Base-by-base conservation (phyloP, 345 rosid genomes). In the Erysimum cheiranthoides region DNA sequence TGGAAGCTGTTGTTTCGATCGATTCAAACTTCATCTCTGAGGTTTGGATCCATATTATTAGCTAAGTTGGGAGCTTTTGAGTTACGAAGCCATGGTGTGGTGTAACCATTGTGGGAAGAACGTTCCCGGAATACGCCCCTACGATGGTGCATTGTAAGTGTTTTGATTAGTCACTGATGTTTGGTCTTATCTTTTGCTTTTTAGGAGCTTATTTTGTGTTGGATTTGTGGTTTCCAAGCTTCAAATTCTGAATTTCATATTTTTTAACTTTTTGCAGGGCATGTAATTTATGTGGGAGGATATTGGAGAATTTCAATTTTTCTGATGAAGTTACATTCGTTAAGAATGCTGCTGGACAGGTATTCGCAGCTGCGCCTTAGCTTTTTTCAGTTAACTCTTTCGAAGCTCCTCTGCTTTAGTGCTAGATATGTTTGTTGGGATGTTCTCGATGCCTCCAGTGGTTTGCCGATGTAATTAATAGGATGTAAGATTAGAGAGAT, bases 331-430 rank as follows among this genome's bases (percentile, higher is more conserved):
- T 66, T 36, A 70, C 79, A 5, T 79, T 80, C 70, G 73, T 75
- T 59, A 80, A 80, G 76, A 75, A 75, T 60, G 77, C 80, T 9
- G 80, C 80, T 64, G 83, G 83, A 16, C 83, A 80, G 83, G 76
- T 77, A 61, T 31, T 18, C 0, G 14, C 36, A 21, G 52, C 69
- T 39, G 16, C 4, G 54, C 9, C 45, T 45, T 54, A 7, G 52
- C 4, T 21, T 21, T 21, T 21, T 69, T 69, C 36, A 5, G 11
- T 70, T 10, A 8, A 31, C 5, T 43, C 28, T 32, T 32, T 66
- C 10, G 17, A 52, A n/a, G 18, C 42, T 30, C 43, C 5, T 68
- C 6, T 9, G 52, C 28, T 53, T 11, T 39, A n/a, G 32, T 6
- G 18, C 47, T 51, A 38, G 11, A 12, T 0, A 13, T 40, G 36